Base-by-base conservation (phyloP, 805 yeast species). In the Brettanomyces bruxellensis region DNA sequence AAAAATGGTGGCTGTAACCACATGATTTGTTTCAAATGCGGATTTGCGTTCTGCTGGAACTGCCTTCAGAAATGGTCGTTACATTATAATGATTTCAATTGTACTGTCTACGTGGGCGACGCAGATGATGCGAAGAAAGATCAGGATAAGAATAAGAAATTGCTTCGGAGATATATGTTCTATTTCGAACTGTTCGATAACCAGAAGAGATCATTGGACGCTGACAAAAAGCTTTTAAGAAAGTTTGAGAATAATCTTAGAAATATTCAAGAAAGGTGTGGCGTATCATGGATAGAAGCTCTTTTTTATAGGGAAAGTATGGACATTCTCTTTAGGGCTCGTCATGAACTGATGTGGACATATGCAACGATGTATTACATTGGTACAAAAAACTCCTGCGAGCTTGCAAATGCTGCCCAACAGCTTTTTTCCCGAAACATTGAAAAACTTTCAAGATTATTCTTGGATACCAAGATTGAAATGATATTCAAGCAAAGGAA, bases 1-100 rank as follows among this genome's bases (percentile, higher is more conserved):
- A 89, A 91, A 57, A 85, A 85, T 59, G 98, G 97, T 23, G 99
- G 99, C 0, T 93, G 99, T 66, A 91, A 91, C 64, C 99, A 93
- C 65, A 91, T 93, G 96, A 75, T 80, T 1, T 93, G 99, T 62
- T 70, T 76, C 3, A 81, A 79, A 48, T 93, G 99, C 62, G 59
- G 62, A 11, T 65, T 77, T 60, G 86, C 90, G 60, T 93, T 89
- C 59, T 93, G 99, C 64, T 93, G 99, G 99, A 79, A 90, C 37
- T 93, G 99, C 64, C 61, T 78, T 50, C 81, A 81, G 3, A 75
- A 70, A 34, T 91, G 99, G 99, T 56, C 60, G 0, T 65, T 65
- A 13, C 98, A 91, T 65, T 79, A 72, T 28, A 67, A 70, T 64
- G 89, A 79, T 62, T 43, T 7, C 41, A 76, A 78, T 48, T 91